Evolutionary conservation across 2,329 filamentous ascomycete species (phyloP), one percentile per base, ranked within the genome.

Genomic region (Pyricularia grisea): DNA sequence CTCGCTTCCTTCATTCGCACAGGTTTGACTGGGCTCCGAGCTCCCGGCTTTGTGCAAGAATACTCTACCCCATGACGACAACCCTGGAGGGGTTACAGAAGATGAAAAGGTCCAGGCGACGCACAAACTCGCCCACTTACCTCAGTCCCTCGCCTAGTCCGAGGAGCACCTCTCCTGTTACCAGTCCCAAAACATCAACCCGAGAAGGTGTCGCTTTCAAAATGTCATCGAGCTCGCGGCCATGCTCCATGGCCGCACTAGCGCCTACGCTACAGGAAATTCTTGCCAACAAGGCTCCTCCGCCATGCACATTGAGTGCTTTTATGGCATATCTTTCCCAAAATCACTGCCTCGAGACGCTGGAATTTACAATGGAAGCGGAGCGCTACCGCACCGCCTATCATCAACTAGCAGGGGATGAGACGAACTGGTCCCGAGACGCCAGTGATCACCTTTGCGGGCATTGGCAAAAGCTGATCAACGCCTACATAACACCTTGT

Each of bases 241-340:
- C 83, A 17, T 73, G 79, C 61, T 87, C 85, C 75, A 76, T 82
- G 76, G 79, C 80, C 68, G 79, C 83, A 69, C 77, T 81, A 60
- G 79, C 80, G 61, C 94, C 93, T 63, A 91, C 92, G 33, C 83
- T 99, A 67, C 86, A 90, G 70, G 94, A 98, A 74, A 96, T 99
- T 31, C 86, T 99, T 64, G 87, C 92, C 72, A 95, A 97, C 80
- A 88, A 87, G 64, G 92, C 95, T 50, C 89, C 92, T 10, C 89
- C 93, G 60, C 95, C 95, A 73, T 98, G 93, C 86, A 97, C 94
- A 0, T 84, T 97, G 10, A 90, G 88, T 70, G 94, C 94, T 36
- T 98, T 98, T 79, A 98, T 95, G 88, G 94, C 94, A 69, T 98
- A 97, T 76, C 85, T 98, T 4, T 97, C 94, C 0, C 94, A 97